Evolutionary conservation across 2,329 filamentous ascomycete genomes (phyloP), one percentile per base, ranked within the genome.

Genomic region (Fusarium sp.): DNA sequence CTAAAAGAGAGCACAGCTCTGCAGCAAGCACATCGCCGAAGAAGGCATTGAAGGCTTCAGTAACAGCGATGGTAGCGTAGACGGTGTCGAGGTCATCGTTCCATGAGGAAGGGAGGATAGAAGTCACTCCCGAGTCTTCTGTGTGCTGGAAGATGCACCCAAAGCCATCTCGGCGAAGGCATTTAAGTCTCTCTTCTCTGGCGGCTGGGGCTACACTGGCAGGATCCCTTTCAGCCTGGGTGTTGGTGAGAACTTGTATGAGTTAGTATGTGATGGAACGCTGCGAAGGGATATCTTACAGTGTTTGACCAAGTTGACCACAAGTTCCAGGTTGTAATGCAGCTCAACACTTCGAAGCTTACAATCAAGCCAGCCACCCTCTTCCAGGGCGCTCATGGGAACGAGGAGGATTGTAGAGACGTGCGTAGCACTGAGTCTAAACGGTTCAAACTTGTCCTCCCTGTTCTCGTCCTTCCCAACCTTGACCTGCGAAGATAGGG

Each of bases 61-160:
- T n/a, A 11, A 37, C 10, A 37, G 34, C 18, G 0, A 11, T n/a
- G 3, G 34, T 37, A 37, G 6, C 11, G 5, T 37, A 7, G 34
- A n/a, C 34, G 18, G 3, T 10, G 5, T 37, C 18, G 10, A 37
- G 34, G 2, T 12, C 10, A 11, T 37, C 10, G 18, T n/a, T 37
- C 34, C 34, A 37, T 11, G 18, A n/a, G 18, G 34, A 37, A n/a
- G 34, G 34, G 10, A 37, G 34, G 4, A 37, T n/a, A n/a, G 10
- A 37, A n/a, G 34, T 37, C 18, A n/a, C 18, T n/a, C 5, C 0
- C 18, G 34, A 11, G 3, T 1, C 1, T 5, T 6, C 1, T 37
- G 18, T 37, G 34, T n/a, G 34, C 18, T 37, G 34, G 34, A n/a
- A 37, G 34, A 37, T 12, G 18, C 18, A 37, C 10, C 10, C 10